phyloP scores from a whole-genome alignment of 345 rosid genomes.

The Populus pruinosa region DNA sequence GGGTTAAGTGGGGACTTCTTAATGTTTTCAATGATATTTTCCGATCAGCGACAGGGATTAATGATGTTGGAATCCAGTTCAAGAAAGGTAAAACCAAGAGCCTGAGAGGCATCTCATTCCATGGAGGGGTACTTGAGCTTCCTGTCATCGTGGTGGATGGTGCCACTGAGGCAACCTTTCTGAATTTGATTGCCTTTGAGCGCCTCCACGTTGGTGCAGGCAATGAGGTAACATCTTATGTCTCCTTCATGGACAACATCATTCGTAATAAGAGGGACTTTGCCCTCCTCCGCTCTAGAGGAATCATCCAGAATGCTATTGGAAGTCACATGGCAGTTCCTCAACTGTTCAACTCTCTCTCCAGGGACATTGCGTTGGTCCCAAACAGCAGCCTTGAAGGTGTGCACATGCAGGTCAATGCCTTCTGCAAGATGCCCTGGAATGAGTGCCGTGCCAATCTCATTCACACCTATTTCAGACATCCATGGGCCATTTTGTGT shows the following conservation, averaged over 20 bases:
- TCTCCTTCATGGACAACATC: conserved; percentile 48
- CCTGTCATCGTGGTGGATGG: conserved; percentile 33
- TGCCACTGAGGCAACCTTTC: conserved; percentile 24
- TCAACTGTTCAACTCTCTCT: conserved; percentile 41
- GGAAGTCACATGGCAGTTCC: conserved; percentile 51
- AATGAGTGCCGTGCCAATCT: conserved; percentile 47
- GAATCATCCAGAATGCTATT: conserved; percentile 44
- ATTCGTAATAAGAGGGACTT: conserved; percentile 43
- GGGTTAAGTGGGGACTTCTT: not conserved
- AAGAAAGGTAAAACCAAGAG: conserved; percentile 21
- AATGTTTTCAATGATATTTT: conserved; percentile 17
- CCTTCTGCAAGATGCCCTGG: conserved; percentile 34
- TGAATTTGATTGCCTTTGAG: conserved; percentile 46
- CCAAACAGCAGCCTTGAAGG: conserved; percentile 21
- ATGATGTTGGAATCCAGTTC: conserved; percentile 41
- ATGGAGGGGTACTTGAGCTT: conserved; percentile 28
- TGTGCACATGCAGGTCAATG: conserved; percentile 34
- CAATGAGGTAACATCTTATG: conserved; percentile 37
- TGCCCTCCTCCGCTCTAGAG: conserved; percentile 32
- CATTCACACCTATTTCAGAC: conserved; percentile 42
- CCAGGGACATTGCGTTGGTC: conserved; percentile 36
- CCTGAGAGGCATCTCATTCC: conserved; percentile 43
- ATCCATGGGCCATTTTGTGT: conserved; percentile 45
- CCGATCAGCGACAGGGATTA: conserved; percentile 40
- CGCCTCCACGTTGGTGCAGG: conserved; percentile 41